phyloP scores from a whole-genome alignment of 1,284 basidiomycete species.

The Sanghuangporus weigelae region DNA sequence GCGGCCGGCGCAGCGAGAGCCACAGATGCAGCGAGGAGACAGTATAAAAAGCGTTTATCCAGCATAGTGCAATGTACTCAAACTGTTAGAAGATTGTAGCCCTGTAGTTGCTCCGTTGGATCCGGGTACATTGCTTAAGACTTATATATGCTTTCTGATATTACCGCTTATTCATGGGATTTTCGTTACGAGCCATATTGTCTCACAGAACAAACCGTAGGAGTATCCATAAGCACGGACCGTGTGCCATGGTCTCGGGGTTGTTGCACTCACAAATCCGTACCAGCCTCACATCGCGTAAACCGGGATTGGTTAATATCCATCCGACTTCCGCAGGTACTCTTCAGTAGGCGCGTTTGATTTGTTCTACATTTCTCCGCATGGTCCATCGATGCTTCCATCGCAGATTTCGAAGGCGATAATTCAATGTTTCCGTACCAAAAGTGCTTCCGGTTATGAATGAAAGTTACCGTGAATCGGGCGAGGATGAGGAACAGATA shows the following conservation, averaged over 20 bases:
- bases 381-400: neutral
- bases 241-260: neutral
- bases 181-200: neutral
- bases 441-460: neutral
- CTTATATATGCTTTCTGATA: neutral
- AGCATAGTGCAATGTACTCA: neutral
- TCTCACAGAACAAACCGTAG: neutral
- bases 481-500: neutral
- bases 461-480: neutral
- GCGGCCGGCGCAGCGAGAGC: slow-evolving; percentile 9
- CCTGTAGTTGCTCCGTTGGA: neutral
- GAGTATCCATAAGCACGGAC: neutral
- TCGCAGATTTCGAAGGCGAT: neutral
- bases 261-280: neutral
- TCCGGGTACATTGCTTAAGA: neutral
- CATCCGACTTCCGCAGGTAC: neutral
- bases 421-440: neutral
- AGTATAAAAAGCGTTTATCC: slow-evolving; percentile 1
- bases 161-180: neutral
- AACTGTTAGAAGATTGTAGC: neutral
- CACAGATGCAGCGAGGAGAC: slow-evolving; percentile 1
- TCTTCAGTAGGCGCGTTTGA: neutral
- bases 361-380: neutral
- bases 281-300: neutral
- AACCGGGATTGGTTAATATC: neutral